Evolutionary conservation across 805 yeast species (phyloP).

Genomic region (Suhomyces pyralidae): DNA sequence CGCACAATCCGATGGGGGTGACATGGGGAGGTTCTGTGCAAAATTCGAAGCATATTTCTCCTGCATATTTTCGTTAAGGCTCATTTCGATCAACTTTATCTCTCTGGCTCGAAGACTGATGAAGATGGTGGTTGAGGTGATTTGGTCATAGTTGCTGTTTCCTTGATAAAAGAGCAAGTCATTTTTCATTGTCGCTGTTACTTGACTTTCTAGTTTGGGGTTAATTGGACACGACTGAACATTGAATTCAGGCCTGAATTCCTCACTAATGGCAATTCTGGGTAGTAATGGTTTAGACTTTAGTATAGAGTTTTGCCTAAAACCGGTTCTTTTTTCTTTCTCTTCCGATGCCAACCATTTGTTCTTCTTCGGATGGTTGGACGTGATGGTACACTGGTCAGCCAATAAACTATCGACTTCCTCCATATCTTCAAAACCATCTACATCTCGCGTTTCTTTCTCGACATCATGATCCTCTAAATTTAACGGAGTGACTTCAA

Average conservation of each 20-base stretch:
- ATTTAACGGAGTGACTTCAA: conserved; percentile 5
- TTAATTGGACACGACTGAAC: conserved; percentile 55
- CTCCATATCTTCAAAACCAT: conserved; percentile 5
- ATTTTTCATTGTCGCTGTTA: conserved; percentile 50
- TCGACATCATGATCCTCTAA: neutral
- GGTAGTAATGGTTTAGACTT: conserved; percentile 26
- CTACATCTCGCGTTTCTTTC: neutral
- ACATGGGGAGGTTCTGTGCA: neutral
- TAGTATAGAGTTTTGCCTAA: conserved; percentile 1
- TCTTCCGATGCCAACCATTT: neutral
- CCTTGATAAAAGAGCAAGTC: conserved; percentile 46
- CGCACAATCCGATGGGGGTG: neutral
- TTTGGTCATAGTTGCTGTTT: conserved; percentile 27
- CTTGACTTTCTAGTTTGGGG: conserved; percentile 48
- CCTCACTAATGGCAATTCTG: conserved; percentile 44
- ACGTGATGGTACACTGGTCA: conserved; percentile 13
- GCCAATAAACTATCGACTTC: conserved; percentile 4
- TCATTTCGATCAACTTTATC: conserved; percentile 43
- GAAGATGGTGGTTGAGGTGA: conserved; percentile 37
- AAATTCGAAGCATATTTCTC: neutral
- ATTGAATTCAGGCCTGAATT: conserved; percentile 50
- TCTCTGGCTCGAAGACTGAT: conserved; percentile 45
- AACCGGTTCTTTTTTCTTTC: neutral
- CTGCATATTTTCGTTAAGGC: conserved; percentile 5
- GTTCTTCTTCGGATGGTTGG: neutral